Conservation (phyloP, 257 asterid species). For the Salvia rosmarinus region DNA sequence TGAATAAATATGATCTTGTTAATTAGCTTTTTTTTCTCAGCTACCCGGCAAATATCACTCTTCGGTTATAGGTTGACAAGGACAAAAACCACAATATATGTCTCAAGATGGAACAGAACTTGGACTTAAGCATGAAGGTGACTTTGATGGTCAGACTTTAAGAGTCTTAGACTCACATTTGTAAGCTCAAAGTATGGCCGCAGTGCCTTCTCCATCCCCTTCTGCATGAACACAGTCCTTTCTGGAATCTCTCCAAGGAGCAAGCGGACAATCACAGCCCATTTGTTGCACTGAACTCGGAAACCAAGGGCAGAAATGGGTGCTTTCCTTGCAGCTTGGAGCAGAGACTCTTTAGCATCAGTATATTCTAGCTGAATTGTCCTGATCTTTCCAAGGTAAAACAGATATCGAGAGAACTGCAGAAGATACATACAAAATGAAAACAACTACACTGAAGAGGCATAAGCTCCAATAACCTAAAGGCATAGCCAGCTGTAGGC, state of each 20-base stretch:
- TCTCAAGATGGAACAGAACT: slow-evolving; percentile 16
- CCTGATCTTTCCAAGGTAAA: slow-evolving; percentile 81
- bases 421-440: slow-evolving; percentile 29
- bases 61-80: not conserved
- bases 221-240: slow-evolving; percentile 80
- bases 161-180: slow-evolving; percentile 51
- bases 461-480: slow-evolving; percentile 6
- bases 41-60: slow-evolving; percentile 14
- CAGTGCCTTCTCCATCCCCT: slow-evolving; percentile 74
- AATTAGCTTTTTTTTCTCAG: not conserved
- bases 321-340: slow-evolving; percentile 81
- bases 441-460: slow-evolving; percentile 22
- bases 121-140: not conserved
- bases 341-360: slow-evolving; percentile 80
- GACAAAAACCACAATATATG: not conserved
- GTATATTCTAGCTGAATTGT: slow-evolving; percentile 81
- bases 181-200: slow-evolving; percentile 89
- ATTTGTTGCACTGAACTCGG: slow-evolving; percentile 72
- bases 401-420: slow-evolving; percentile 76
- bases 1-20: not conserved
- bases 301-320: slow-evolving; percentile 80
- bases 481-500: no score
- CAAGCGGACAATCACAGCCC: slow-evolving; percentile 76
- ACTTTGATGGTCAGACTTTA: slow-evolving; percentile 8
- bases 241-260: slow-evolving; percentile 91